Base-by-base conservation (phyloP, 768 basidiomycete species). In the Hypholoma fasciculare region DNA sequence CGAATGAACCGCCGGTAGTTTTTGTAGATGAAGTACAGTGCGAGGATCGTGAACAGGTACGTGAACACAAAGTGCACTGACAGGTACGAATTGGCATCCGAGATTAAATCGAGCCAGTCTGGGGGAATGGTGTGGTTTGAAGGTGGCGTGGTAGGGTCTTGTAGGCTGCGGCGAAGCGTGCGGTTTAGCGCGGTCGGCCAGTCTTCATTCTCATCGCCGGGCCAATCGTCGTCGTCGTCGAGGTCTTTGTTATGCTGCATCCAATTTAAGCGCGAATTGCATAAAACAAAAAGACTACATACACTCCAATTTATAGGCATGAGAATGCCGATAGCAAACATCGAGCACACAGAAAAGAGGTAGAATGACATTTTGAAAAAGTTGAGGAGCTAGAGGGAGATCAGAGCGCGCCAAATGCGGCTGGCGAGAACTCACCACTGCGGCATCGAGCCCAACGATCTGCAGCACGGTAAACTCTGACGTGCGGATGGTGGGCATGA, bases 291-390 rank as follows among this genome's bases (percentile, higher is more conserved):
- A 26, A 47, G 30, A 34, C 42, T 1, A 6, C 86, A 67, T 62
- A 96, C 96, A 77, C 87, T 92, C 78, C 90, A 89, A 65, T 99
- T 98, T 49, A 98, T 80, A 2, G 97, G 97, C 87, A 98, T 96
- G 12, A 99, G 82, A n/a, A 96, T 86, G 5, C 84, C 71, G 7
- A 88, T 73, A 0, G 95, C 94, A 57, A 94, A 88, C 48, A 93
- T 67, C 0, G 94, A 92, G 71, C 92, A 93, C 14, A 89, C 75
- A 0, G 90, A 87, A 74, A 99, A 99, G 26, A 98, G 79, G 67
- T 90, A 87, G 73, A 98, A 98, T 0, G 90, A 87, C 82, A 90
- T 97, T 71, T 96, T 96, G 81, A 94, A 90, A 74, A 99, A 98
- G 63, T 89, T 93, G 43, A 99, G 82, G 1, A 98, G 82, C 94